phyloP scores from a whole-genome alignment of 169 alveolate genomes.

The Theileria equi region DNA sequence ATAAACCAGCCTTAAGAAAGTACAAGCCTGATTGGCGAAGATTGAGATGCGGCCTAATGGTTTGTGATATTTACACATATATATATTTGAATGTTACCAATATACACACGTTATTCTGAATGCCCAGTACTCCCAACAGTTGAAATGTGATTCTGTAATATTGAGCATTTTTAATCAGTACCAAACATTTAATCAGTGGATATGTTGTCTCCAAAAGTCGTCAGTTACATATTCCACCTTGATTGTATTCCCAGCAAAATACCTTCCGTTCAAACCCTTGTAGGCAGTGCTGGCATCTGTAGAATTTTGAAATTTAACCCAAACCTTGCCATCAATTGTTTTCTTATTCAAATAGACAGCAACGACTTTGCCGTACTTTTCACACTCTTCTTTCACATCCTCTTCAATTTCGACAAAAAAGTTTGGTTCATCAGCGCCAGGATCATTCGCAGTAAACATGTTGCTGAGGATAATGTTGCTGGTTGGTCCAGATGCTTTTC shows the following conservation, averaged over 20 bases:
- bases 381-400: conserved; percentile 87
- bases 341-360: conserved; percentile 73
- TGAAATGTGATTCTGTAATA: too few species aligned
- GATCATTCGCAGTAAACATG: conserved; percentile 80
- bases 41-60: too few species aligned
- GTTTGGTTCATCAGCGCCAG: conserved; percentile 66
- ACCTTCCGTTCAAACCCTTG: conserved; percentile 78
- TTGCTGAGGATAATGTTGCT: conserved; percentile 74
- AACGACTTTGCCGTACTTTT: conserved; percentile 80
- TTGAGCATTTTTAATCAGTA: background rate
- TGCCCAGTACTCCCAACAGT: too few species aligned
- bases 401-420: conserved; percentile 81
- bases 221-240: conserved; percentile 70
- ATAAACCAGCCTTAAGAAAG: background rate
- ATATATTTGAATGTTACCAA: too few species aligned
- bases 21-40: background rate
- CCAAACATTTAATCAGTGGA: background rate
- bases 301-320: conserved; percentile 69
- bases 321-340: conserved; percentile 80
- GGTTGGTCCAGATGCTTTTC: too few species aligned
- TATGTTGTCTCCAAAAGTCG: conserved; percentile 57
- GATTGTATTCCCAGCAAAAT: conserved; percentile 81
- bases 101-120: too few species aligned
- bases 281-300: conserved; percentile 75
- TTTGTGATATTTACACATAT: too few species aligned